These are phyloP conservation scores for Blepharisma stoltei DNA, from an alignment of 73 alveolate species.

Conservation along the genomic window DNA sequence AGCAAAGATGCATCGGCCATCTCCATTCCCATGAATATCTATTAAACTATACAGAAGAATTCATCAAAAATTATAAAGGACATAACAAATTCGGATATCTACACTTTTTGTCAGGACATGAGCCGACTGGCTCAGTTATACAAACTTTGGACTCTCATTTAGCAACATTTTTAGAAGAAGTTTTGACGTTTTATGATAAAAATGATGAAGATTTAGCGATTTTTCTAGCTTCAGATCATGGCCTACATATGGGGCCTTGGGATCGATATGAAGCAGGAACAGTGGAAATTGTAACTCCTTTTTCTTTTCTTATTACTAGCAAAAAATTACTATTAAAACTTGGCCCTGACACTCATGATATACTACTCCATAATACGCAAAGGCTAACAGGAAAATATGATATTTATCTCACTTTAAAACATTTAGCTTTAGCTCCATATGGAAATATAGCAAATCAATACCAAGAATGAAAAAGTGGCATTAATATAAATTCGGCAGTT, in stretches of 20 bases:
- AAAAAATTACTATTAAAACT: background rate
- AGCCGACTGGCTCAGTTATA: background rate
- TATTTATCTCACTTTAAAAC: background rate
- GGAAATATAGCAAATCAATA: background rate
- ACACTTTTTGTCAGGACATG: background rate
- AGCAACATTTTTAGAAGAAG: background rate
- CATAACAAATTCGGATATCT: background rate
- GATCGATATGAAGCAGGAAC: background rate
- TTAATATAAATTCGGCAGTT: background rate
- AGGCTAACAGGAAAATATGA: background rate
- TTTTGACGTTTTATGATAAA: background rate
- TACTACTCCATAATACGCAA: constrained; percentile 4
- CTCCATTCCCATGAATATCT: background rate
- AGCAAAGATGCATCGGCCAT: background rate
- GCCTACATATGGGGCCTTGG: background rate
- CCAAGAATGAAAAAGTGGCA: background rate
- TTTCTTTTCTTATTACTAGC: background rate
- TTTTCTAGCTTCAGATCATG: background rate
- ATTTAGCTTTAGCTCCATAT: constrained; percentile 12
- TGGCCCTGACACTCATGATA: background rate
- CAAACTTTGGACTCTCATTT: background rate
- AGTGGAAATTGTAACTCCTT: background rate
- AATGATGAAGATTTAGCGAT: background rate
- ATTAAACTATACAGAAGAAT: background rate
- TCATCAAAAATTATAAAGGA: background rate